These are phyloP conservation scores for Letharia lupina DNA, from an alignment of 495 filamentous ascomycete species.

Conservation along the genomic window DNA sequence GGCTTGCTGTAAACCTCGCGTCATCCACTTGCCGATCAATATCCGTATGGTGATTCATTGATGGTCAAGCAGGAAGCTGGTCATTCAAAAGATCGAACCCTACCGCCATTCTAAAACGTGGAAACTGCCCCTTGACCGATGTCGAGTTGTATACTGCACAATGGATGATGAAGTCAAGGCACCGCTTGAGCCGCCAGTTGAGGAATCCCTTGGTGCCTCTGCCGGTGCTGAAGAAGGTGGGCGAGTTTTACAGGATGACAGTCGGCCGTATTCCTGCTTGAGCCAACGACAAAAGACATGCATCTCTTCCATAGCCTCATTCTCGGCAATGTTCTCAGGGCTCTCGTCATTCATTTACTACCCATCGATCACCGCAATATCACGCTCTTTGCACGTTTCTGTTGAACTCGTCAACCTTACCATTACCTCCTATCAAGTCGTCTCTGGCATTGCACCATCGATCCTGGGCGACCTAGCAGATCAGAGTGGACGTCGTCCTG, in stretches of 20 bases:
- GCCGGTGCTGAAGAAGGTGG: neutral
- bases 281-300: conserved; percentile 6
- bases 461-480: conserved; percentile 56
- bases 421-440: conserved; percentile 56
- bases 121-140: too few relatives aligned
- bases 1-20: too few relatives aligned
- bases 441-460: conserved; percentile 52
- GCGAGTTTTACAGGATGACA: neutral
- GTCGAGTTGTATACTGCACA: too few relatives aligned
- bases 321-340: conserved; percentile 57
- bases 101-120: too few relatives aligned
- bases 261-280: conserved; percentile 6
- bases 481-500: conserved; percentile 47
- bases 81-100: too few relatives aligned
- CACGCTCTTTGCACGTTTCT: conserved; percentile 47
- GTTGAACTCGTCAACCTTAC: conserved; percentile 58
- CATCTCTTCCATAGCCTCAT: conserved; percentile 36
- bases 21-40: too few relatives aligned
- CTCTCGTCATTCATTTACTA: conserved; percentile 77
- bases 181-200: neutral
- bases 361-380: conserved; percentile 54
- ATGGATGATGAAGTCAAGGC: neutral
- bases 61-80: too few relatives aligned
- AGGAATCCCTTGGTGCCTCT: neutral
- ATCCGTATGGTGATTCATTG: too few relatives aligned